Evolutionary conservation across 257 asterid species (phyloP).

Genomic region (Plantago ovata): DNA sequence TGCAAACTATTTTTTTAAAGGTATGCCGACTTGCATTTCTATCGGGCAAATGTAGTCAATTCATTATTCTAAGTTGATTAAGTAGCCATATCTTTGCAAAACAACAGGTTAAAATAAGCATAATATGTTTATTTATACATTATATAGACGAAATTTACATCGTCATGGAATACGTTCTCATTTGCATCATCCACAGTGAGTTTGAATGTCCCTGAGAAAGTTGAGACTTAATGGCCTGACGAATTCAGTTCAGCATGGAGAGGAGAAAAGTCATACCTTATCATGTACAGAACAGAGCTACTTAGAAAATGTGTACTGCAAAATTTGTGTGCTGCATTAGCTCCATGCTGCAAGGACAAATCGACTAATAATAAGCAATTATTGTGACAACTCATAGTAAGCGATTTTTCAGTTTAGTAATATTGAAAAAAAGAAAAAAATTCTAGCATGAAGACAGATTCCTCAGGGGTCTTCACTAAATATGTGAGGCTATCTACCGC

Average conservation of each 20-base stretch:
- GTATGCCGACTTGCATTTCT: conserved; percentile 10
- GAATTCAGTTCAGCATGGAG: conserved; percentile 17
- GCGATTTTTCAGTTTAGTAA: too few species aligned
- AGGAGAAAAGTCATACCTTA: conserved; percentile 52
- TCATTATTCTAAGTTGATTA: conserved; percentile 6
- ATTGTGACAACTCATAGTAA: background rate
- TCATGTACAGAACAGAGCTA: conserved; percentile 92
- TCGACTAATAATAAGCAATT: conserved; percentile 6
- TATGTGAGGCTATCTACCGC: too few species aligned
- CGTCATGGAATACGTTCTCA: background rate
- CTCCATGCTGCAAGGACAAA: conserved; percentile 67
- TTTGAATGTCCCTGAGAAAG: conserved; percentile 1
- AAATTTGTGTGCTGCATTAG: conserved; percentile 73
- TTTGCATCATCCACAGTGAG: conserved; percentile 3
- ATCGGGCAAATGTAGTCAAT: background rate
- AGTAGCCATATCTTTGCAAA: background rate
- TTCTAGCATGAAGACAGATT: too few species aligned
- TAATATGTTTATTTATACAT: background rate
- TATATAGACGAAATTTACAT: background rate
- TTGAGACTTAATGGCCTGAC: conserved; percentile 12
- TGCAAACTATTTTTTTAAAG: background rate
- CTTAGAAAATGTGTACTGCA: conserved; percentile 84
- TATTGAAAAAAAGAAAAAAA: too few species aligned
- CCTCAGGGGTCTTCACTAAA: too few species aligned
- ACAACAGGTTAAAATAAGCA: background rate